Conservation (phyloP, 129 eudicot species). For the Scalesia atractyloides region DNA sequence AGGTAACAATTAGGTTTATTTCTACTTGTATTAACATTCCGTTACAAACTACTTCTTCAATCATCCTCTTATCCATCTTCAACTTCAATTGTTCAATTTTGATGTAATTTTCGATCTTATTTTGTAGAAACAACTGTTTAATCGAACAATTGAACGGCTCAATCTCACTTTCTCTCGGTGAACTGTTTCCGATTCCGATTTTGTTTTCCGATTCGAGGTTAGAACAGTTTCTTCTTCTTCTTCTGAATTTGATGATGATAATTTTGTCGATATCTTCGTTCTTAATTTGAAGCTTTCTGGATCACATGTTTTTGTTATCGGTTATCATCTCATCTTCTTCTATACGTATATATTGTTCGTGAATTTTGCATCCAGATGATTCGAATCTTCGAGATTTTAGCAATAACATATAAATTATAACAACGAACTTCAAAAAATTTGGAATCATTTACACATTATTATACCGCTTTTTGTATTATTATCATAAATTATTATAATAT, state of each 20-base stretch:
- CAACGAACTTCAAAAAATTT: conserved; percentile 14
- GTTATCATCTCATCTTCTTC: not conserved
- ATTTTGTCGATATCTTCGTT: conserved; percentile 13
- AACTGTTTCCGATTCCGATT: conserved; percentile 1
- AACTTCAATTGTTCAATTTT: conserved; percentile 2
- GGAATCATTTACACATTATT: conserved; percentile 37
- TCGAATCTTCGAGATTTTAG: conserved; percentile 7
- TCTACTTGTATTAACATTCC: not conserved
- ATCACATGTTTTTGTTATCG: conserved; percentile 20
- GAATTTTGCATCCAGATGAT: conserved; percentile 11
- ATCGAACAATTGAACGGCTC: not conserved
- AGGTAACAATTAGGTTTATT: conserved; percentile 7
- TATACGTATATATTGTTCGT: too few relatives aligned
- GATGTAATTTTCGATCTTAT: not conserved
- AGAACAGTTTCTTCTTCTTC: not conserved
- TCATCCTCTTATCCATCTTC: not conserved
- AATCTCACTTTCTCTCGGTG: too few relatives aligned
- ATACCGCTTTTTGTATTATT: conserved; percentile 22
- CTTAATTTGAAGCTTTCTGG: conserved; percentile 19
- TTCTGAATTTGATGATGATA: not conserved
- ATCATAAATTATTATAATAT: too few relatives aligned
- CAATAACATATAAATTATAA: conserved; percentile 9
- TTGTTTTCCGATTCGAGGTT: conserved; percentile 22
- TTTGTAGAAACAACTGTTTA: not conserved
- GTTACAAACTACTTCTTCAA: conserved; percentile 8